Percentiles rank a stretch among this genome's conserved stretches.
phyloP scores from a whole-genome alignment of 345 rosid species.

The Populus tremula region DNA sequence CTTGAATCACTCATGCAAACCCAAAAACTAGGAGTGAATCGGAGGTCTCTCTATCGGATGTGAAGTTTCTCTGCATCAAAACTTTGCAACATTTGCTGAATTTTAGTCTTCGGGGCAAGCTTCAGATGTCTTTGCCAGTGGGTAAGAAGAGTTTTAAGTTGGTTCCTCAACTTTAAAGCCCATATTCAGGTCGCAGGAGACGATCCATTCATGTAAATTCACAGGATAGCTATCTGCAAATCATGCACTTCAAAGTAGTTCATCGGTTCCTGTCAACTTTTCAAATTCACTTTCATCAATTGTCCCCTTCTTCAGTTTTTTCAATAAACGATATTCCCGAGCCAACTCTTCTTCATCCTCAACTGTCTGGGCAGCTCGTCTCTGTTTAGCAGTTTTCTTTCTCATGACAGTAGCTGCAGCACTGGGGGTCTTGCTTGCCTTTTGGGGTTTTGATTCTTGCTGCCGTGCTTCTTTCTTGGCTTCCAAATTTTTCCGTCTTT shows the following conservation, averaged over 20 bases:
- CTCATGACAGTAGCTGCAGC: slow-evolving; percentile 29
- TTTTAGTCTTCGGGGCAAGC: neutral
- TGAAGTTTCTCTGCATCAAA: neutral
- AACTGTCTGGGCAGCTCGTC: slow-evolving; percentile 66
- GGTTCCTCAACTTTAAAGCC: neutral
- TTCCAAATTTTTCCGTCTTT: slow-evolving; percentile 63
- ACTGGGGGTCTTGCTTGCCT: slow-evolving; percentile 37
- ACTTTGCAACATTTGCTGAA: too few relatives aligned
- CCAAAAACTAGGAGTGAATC: neutral
- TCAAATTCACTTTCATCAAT: slow-evolving; percentile 71
- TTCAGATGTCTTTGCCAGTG: neutral
- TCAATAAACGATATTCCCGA: slow-evolving; percentile 56
- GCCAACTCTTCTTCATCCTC: slow-evolving; percentile 79
- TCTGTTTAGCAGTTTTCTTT: slow-evolving; percentile 79
- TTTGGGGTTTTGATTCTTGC: slow-evolving; percentile 43
- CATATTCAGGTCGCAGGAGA: neutral
- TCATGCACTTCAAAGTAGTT: slow-evolving; percentile 39
- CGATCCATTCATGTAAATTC: neutral
- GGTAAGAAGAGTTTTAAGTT: neutral
- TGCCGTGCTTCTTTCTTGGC: slow-evolving; percentile 52
- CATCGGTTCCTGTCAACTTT: slow-evolving; percentile 68
- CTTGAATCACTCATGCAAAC: neutral
- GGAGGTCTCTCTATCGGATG: neutral
- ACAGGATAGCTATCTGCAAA: neutral
- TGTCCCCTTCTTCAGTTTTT: slow-evolving; percentile 62